Evolutionary conservation across 805 yeast species (phyloP), one percentile per base, ranked within the genome.

Genomic region (Saturnispora bothae): DNA sequence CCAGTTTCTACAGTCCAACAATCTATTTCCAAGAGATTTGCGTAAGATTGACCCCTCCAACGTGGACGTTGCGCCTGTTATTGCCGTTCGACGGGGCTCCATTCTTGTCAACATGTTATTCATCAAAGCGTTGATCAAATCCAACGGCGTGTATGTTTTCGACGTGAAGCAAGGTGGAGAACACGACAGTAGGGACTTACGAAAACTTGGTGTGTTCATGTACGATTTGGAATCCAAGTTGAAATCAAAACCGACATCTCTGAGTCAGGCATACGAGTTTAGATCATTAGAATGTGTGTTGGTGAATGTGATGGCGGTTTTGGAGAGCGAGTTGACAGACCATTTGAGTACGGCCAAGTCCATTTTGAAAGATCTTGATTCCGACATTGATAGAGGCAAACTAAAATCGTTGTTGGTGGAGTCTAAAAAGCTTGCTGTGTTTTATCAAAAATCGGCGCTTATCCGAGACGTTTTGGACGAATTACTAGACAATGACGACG

Each of bases 61-160:
- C 28, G 69, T 73, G 39, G 95, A 85, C 57, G 83, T 89, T 16
- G 88, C 88, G 3, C 98, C 98, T 0, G 76, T 85, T 15, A 80
- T 92, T 33, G 77, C 88, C 43, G 85, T 86, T 17, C 69, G 96
- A 42, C 68, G 73, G 19, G 71, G 73, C 45, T 80, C 94, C 37
- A 82, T 89, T 15, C 63, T 92, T 38, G 76, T 92, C 34, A 88
- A 86, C 53, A 60, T 92, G 51, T 61, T 92, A 28, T 92, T 88
- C 54, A 85, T 92, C 35, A 81, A 92, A 47, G 97, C 96, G 1
- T 66, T 92, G 33, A 74, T 92, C n/a, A 83, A 81, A 49, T 69
- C 73, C 30, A 84, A 89, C 50, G 64, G 69, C 45, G 94, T 92
- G 8, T 69, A 83, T 60, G 70, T 92, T 1, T 92, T 92, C 57